Evolutionary conservation across 345 rosid species (phyloP).

Genomic region (Anacardium occidentale): DNA sequence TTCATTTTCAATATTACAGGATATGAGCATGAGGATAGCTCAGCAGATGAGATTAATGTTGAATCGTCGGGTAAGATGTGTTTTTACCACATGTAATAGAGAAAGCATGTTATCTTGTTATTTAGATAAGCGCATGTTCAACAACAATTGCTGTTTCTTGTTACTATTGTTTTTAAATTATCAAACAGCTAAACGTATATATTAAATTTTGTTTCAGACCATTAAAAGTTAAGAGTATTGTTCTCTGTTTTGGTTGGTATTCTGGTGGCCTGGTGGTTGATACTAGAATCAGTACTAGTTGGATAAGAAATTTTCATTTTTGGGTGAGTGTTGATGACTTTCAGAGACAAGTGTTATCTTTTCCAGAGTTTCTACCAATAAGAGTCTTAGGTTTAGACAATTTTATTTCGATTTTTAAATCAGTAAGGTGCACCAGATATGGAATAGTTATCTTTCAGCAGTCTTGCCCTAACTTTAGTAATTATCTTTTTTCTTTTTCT

Average conservation of each 20-base stretch:
- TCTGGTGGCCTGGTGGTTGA: background rate
- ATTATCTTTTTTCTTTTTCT: background rate
- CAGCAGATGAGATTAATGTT: conserved; percentile 40
- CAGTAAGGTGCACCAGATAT: background rate
- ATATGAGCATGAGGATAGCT: conserved; percentile 60
- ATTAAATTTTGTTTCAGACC: background rate
- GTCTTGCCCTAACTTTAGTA: background rate
- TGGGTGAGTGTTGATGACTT: background rate
- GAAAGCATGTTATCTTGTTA: background rate
- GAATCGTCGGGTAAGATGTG: conserved; percentile 40
- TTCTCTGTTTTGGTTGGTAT: background rate
- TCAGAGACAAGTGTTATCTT: background rate
- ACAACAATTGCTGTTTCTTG: background rate
- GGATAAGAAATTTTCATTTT: background rate
- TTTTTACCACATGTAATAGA: background rate
- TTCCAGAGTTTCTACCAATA: background rate
- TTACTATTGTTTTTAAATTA: background rate
- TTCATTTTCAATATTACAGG: conserved; percentile 32
- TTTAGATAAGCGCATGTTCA: background rate
- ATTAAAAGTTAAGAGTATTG: background rate
- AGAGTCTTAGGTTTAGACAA: background rate
- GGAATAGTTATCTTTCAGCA: background rate
- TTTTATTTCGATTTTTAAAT: too few relatives aligned
- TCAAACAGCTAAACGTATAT: background rate
- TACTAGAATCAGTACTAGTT: background rate